phyloP scores from a whole-genome alignment of 306 rosid genomes.

The Senna tora region DNA sequence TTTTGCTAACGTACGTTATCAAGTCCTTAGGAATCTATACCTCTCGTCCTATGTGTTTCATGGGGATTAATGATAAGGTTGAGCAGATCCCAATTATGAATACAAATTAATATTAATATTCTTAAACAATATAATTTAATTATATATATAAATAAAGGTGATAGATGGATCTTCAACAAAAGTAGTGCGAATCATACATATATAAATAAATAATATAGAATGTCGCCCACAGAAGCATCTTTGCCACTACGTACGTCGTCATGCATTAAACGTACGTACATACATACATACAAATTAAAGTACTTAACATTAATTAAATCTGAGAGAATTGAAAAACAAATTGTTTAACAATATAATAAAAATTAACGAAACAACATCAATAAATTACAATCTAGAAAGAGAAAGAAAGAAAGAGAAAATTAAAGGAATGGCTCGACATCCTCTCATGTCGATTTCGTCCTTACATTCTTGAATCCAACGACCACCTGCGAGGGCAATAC shows the following conservation, averaged over 20 bases:
- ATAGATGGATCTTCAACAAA: conserved; percentile 10
- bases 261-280: too few relatives aligned
- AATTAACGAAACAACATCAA: conserved; percentile 40
- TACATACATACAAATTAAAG: conserved; percentile 48
- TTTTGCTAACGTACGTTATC: background rate
- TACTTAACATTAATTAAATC: conserved; percentile 11
- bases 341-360: conserved; percentile 50
- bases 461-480: conserved; percentile 35
- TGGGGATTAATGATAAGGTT: background rate
- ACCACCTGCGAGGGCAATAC: conserved; percentile 56
- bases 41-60: background rate
- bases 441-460: conserved; percentile 73
- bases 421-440: conserved; percentile 62
- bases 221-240: conserved; percentile 46
- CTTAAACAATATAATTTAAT: too few relatives aligned
- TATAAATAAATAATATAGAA: conserved; percentile 29
- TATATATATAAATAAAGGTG: background rate
- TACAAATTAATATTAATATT: too few relatives aligned
- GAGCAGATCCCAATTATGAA: too few relatives aligned
- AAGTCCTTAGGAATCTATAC: background rate
- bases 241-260: too few relatives aligned
- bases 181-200: conserved; percentile 7
- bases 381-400: conserved; percentile 43
- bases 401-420: conserved; percentile 23
- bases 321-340: conserved; percentile 46